Base-by-base conservation (phyloP, 768 basidiomycete species). In the Trametes gibbosa region DNA sequence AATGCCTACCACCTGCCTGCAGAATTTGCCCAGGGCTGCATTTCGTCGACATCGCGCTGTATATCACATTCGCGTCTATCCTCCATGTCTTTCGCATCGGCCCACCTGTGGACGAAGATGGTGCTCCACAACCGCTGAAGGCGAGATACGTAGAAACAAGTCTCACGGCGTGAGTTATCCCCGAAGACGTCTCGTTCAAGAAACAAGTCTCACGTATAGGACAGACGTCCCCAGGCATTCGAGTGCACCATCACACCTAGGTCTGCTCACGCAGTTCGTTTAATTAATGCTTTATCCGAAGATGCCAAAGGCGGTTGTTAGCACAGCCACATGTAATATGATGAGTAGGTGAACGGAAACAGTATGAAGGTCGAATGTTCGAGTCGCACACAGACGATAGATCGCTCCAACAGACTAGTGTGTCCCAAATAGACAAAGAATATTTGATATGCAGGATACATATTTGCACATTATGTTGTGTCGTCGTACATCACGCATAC, bases 21-120 rank as follows among this genome's bases (percentile, higher is more conserved):
- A 61, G 60, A 19, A 61, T 66, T 9, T 69, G 66, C 52, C 64
- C 66, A 25, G 68, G 68, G 24, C 64, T 58, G 13, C 56, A 67
- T 43, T 61, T 67, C 34, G 68, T 59, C 2, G 63, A 67, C 32
- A 50, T 61, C 3, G 40, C 54, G 0, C 40, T 69, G 16, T 69
- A 61, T 56, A 59, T 69, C 42, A 54, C 55, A 17, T 59, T 62
- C n/a, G 64, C 66, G 14, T 61, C 57, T 21, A 47, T 63, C 24
- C 56, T 68, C 17, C 63, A 66, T 13, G 53, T 58, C 13, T 60
- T 68, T 53, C 27, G 51, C 24, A 62, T 68, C 43, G 19, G 16
- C 21, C 53, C 54, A 16, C 50, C 54, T 3, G 17, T 52, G 6
- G 63, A 66, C 29, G 51, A 48, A 24, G 5, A 46, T 16, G 58